Percentiles rank a stretch among this genome's conserved stretches.
phyloP scores from a whole-genome alignment of 306 rosid genomes.

The Lupinus albus region DNA sequence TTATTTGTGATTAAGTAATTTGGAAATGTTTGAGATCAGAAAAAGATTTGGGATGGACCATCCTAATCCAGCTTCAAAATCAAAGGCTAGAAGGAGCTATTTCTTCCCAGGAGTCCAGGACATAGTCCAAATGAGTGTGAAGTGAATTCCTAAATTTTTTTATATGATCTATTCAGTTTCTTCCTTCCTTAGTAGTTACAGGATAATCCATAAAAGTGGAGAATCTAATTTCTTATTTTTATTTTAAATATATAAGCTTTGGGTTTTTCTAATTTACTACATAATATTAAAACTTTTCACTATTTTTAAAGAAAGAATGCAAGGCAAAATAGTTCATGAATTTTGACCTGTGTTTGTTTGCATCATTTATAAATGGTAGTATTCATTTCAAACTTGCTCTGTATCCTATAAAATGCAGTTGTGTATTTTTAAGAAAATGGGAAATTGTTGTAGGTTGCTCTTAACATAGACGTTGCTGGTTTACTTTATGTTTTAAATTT shows the following conservation, averaged over 20 bases:
- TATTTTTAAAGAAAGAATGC: background rate
- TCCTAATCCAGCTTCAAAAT: background rate
- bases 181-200: background rate
- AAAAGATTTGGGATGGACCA: background rate
- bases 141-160: background rate
- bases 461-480: background rate
- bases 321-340: too few relatives aligned
- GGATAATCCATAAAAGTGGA: background rate
- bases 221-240: background rate
- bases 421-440: slow-evolving; percentile 2
- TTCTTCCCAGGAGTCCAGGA: slow-evolving; percentile 3
- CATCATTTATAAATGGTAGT: background rate
- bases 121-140: background rate
- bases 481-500: background rate
- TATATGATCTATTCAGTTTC: background rate
- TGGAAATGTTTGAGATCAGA: background rate
- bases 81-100: background rate
- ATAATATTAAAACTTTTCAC: background rate
- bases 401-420: slow-evolving; percentile 18
- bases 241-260: background rate
- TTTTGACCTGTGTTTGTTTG: background rate
- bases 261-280: background rate
- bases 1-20: slow-evolving; percentile 5
- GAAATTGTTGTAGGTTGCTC: background rate
- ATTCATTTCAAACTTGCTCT: slow-evolving; percentile 2